These are phyloP conservation scores for Salix purpurea DNA, from an alignment of 345 rosid genomes.

Conservation along the genomic window DNA sequence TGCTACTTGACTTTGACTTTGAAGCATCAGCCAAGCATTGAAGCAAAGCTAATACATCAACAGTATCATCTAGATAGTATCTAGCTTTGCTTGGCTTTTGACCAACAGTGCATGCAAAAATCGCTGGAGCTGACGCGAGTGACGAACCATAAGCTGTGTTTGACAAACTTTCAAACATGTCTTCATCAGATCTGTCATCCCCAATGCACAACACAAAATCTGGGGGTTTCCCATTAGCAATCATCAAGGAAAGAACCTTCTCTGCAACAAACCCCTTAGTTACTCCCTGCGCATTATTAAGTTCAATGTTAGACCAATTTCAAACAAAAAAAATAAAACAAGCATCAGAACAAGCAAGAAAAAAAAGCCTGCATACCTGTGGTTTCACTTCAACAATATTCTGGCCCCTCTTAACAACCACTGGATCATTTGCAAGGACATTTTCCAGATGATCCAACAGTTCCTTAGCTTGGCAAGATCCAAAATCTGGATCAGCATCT, in stretches of 20 bases:
- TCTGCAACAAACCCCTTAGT: slow-evolving; percentile 23
- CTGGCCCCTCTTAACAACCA: slow-evolving; percentile 50
- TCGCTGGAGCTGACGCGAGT: slow-evolving; percentile 13
- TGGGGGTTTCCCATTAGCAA: slow-evolving; percentile 12
- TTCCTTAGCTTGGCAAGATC: slow-evolving; percentile 64
- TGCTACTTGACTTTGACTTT: neutral
- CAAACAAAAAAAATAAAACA: neutral
- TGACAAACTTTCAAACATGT: slow-evolving; percentile 28
- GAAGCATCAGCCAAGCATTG: slow-evolving; percentile 18
- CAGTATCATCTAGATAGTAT: slow-evolving; percentile 26
- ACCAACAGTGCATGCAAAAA: slow-evolving; percentile 31
- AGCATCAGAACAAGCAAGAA: neutral
- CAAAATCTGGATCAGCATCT: slow-evolving; percentile 60
- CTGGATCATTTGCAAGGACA: slow-evolving; percentile 63
- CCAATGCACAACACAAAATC: slow-evolving; percentile 32
- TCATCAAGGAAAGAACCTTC: slow-evolving; percentile 27
- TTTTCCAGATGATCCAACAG: slow-evolving; percentile 60
- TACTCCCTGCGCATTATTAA: slow-evolving; percentile 23
- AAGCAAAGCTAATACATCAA: slow-evolving; percentile 22
- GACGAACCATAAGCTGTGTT: slow-evolving; percentile 1
- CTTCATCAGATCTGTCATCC: slow-evolving; percentile 31
- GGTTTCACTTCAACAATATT: slow-evolving; percentile 67
- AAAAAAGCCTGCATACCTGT: slow-evolving; percentile 33
- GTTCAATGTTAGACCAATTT: slow-evolving; percentile 2
- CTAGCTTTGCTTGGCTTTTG: slow-evolving; percentile 34